phyloP scores from a whole-genome alignment of 1,284 basidiomycete genomes.

The Flammula alnicola region DNA sequence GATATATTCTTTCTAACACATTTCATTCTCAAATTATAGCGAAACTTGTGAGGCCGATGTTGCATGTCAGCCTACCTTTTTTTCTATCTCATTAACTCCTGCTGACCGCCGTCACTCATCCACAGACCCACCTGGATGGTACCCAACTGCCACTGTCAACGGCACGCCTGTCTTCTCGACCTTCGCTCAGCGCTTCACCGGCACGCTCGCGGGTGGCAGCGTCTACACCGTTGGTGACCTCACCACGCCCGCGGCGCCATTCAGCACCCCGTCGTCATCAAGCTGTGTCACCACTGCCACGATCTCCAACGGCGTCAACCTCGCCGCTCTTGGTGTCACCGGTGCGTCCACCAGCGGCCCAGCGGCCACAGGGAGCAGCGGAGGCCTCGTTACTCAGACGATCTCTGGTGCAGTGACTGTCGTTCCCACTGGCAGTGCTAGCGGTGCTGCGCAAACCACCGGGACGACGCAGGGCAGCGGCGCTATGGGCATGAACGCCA shows the following conservation, averaged over 20 bases:
- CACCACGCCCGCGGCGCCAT: conserved; percentile 38
- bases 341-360: too few relatives aligned
- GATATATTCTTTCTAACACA: too few relatives aligned
- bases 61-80: conserved; percentile 35
- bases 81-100: background rate
- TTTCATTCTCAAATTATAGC: too few relatives aligned
- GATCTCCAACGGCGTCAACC: conserved; percentile 41
- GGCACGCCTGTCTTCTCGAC: conserved; percentile 43
- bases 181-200: conserved; percentile 47
- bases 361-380: too few relatives aligned
- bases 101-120: background rate
- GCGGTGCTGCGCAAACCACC: too few relatives aligned
- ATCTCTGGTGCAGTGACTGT: too few relatives aligned
- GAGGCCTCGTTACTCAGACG: too few relatives aligned
- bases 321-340: conserved; percentile 31
- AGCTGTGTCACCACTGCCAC: conserved; percentile 41
- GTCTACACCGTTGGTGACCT: conserved; percentile 42
- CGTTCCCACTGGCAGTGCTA: too few relatives aligned
- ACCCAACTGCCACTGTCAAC: conserved; percentile 39
- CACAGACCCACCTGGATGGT: conserved; percentile 46
- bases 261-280: conserved; percentile 40
- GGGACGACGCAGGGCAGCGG: too few relatives aligned
- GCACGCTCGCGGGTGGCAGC: conserved; percentile 34
- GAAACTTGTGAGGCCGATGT: conserved; percentile 48
- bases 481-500: too few relatives aligned